Base-by-base conservation (phyloP, 2,329 filamentous ascomycete species). In the Rhynchosporium secalis region DNA sequence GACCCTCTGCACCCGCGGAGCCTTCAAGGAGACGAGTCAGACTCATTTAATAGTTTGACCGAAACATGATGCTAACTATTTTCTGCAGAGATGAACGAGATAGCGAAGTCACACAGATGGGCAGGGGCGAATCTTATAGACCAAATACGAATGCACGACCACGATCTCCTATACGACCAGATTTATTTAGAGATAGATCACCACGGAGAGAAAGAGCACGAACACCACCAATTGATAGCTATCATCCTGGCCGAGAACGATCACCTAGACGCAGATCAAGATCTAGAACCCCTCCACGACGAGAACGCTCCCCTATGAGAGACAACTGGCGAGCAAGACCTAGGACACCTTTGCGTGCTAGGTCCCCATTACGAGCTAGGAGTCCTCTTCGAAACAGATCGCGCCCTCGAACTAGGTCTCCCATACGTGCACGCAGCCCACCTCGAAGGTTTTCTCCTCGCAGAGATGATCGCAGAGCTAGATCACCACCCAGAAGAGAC, bases 401-500 rank as follows among this genome's bases (percentile, higher is more conserved):
- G 12, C 60, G 55, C 29, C 56, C 31, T 59, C 58, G 58, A 45
- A 59, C 65, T 31, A 74, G 78, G 61, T 78, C 78, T 41, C 77
- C 77, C 54, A 65, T 61, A 40, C 64, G 66, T 66, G 65, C 69
- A 64, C 67, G 74, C 74, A 66, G 66, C 65, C 67, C 72, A 66
- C 65, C 66, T 8, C 61, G 71, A 62, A 68, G 73, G 65, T 73
- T 72, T 57, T 73, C 75, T 43, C 71, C 68, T 54, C 76, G 67
- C 72, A 75, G 70, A 70, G 72, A 72, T 72, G 74, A 72, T 64
- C 67, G 74, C 58, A 68, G 71, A 67, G 65, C 77, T 71, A 65
- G 80, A 78, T 70, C 78, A 48, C 72, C 73, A 20, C 70, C 68
- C 45, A 69, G 72, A 62, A 66, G 72, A 66, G 68, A 72, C 56